These are phyloP conservation scores for Austropuccinia psidii DNA, from an alignment of 1,284 basidiomycete genomes.

Conservation along the genomic window DNA sequence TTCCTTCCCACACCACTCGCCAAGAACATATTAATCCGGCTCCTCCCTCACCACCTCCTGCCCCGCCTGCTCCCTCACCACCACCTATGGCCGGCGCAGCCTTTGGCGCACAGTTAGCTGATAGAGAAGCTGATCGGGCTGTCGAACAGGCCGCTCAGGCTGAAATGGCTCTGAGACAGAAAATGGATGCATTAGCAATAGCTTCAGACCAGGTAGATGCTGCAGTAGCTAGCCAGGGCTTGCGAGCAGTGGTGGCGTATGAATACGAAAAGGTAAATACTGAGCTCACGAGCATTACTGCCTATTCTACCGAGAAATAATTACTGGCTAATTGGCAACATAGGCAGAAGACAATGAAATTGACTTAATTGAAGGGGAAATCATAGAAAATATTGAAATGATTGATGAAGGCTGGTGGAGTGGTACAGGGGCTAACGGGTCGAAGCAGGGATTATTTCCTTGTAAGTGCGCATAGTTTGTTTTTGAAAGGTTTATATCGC, in stretches of 20 bases:
- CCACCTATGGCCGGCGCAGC: constrained; percentile 23
- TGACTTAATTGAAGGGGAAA: constrained; percentile 66
- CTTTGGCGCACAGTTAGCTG: constrained; percentile 29
- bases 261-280: constrained; percentile 59
- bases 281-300: not conserved
- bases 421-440: constrained; percentile 60
- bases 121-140: constrained; percentile 16
- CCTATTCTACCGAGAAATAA: not conserved
- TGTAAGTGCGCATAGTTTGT: constrained; percentile 51
- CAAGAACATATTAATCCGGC: no score
- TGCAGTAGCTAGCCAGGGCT: constrained; percentile 38
- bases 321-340: not conserved
- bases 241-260: constrained; percentile 57
- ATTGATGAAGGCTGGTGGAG: constrained; percentile 63
- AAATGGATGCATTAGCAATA: constrained; percentile 38
- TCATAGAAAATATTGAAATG: constrained; percentile 71
- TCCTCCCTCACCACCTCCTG: constrained; percentile 1
- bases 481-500: not conserved
- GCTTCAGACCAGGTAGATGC: constrained; percentile 16
- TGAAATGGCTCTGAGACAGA: constrained; percentile 18
- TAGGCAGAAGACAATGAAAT: constrained; percentile 71
- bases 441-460: constrained; percentile 63
- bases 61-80: constrained; percentile 6
- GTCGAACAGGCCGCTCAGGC: constrained; percentile 34
- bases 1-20: not conserved